Percentiles rank a stretch among this genome's conserved stretches.
phyloP scores from a whole-genome alignment of 352 stramenopile species.

The Phytopythium mirpurense region DNA sequence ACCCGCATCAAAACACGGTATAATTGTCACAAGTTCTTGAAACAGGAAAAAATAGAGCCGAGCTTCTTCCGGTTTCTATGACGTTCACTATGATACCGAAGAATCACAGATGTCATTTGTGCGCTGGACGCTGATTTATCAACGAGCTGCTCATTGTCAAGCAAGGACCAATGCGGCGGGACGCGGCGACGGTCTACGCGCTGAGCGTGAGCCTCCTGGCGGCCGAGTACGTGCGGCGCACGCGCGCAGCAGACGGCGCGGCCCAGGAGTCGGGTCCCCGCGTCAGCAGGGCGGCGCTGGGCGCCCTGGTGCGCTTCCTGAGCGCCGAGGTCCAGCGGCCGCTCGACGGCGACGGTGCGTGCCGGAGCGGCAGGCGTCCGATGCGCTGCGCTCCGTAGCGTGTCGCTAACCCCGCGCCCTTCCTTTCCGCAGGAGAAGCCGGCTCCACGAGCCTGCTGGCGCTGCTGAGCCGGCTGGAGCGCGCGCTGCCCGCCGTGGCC shows the following conservation, averaged over 20 bases:
- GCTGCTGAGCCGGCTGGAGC: conserved; percentile 44
- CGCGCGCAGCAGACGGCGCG: conserved; percentile 16
- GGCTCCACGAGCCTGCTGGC: conserved; percentile 23
- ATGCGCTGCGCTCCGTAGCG: no score
- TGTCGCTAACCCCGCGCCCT: not conserved
- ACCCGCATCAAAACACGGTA: no score
- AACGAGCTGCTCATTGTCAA: no score
- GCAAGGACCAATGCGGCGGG: conserved; percentile 18
- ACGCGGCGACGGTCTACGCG: conserved; percentile 33
- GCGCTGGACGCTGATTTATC: no score
- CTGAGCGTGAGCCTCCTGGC: conserved; percentile 42
- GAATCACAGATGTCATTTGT: no score
- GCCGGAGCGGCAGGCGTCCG: not conserved
- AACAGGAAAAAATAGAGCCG: no score
- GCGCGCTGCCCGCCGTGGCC: conserved; percentile 20
- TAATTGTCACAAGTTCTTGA: no score
- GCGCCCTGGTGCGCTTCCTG: conserved; percentile 47
- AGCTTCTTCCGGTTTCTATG: no score
- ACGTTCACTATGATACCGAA: no score
- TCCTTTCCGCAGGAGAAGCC: not conserved
- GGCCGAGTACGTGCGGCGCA: conserved; percentile 44
- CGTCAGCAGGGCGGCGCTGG: conserved; percentile 31
- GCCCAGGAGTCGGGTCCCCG: not conserved
- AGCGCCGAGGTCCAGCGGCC: conserved; percentile 50
- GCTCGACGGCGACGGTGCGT: conserved; percentile 3